Conservation (phyloP, 2,329 filamentous ascomycete genomes). For the Mycogone perniciosa region DNA sequence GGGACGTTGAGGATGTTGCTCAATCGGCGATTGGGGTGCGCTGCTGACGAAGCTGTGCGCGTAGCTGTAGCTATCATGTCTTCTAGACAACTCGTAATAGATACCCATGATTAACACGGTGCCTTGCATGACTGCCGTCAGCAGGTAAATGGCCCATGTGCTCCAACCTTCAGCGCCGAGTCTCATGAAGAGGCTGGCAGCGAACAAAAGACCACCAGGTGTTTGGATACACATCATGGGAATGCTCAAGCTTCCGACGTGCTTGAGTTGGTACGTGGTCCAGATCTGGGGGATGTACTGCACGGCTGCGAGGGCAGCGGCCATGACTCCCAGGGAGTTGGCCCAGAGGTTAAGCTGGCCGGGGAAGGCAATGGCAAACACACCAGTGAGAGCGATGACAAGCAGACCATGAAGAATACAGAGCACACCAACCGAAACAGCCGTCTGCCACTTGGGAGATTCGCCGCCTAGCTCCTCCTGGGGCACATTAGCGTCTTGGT, state of each 20-base stretch:
- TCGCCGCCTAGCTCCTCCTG: slow-evolving; percentile 44
- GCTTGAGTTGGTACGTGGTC: slow-evolving; percentile 78
- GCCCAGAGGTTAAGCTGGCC: slow-evolving; percentile 69
- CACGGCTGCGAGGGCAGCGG: slow-evolving; percentile 70
- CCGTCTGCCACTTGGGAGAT: slow-evolving; percentile 68
- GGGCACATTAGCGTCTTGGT: slow-evolving; percentile 45
- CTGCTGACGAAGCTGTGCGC: slow-evolving; percentile 18
- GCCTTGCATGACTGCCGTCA: slow-evolving; percentile 83
- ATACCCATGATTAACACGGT: slow-evolving; percentile 73
- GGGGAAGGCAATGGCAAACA: slow-evolving; percentile 59
- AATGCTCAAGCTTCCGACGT: slow-evolving; percentile 86
- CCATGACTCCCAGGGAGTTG: slow-evolving; percentile 73
- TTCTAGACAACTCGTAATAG: slow-evolving; percentile 57
- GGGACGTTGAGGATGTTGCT: slow-evolving; percentile 27
- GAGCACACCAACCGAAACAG: slow-evolving; percentile 63
- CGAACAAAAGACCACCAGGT: slow-evolving; percentile 85
- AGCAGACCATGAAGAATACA: slow-evolving; percentile 73
- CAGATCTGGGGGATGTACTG: slow-evolving; percentile 96
- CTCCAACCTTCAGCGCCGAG: slow-evolving; percentile 85
- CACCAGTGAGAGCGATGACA: slow-evolving; percentile 60
- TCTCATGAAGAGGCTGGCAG: slow-evolving; percentile 71
- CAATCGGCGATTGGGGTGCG: slow-evolving; percentile 23
- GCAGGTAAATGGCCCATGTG: slow-evolving; percentile 84
- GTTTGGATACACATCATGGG: slow-evolving; percentile 99
- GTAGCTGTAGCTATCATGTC: slow-evolving; percentile 22